Percentiles rank a stretch among this genome's conserved stretches.
Conservation (phyloP, 1,139 yeast genomes). For the Chernovozyma sophiae-reginae region DNA sequence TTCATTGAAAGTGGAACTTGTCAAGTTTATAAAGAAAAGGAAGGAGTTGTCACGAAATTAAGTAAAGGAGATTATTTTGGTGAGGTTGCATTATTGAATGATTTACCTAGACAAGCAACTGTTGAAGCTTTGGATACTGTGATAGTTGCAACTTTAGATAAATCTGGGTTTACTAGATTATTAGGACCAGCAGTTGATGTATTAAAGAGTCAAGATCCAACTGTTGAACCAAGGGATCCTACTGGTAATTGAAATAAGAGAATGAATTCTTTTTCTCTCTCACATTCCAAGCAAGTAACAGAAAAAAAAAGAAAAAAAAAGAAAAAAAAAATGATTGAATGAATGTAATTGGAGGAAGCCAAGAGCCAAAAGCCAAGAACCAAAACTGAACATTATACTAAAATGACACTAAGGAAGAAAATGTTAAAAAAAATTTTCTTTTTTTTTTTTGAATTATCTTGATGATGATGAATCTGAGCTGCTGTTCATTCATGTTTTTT, state of each 20-base stretch:
- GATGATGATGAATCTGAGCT: no score
- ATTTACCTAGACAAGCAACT: conserved; percentile 92
- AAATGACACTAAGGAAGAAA: no score
- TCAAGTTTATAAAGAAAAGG: conserved; percentile 53
- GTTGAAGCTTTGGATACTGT: conserved; percentile 73
- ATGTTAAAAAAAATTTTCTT: no score
- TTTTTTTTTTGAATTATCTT: no score
- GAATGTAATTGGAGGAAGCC: no score
- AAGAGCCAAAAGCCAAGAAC: no score
- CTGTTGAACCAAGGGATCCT: conserved; percentile 18
- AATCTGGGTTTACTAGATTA: conserved; percentile 88
- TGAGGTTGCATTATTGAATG: conserved; percentile 88
- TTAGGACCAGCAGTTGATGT: conserved; percentile 88
- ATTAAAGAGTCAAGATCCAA: conserved; percentile 79
- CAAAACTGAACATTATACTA: no score
- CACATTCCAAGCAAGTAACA: neutral
- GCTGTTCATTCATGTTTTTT: no score
- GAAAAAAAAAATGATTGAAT: no score
- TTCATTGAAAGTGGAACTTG: conserved; percentile 87
- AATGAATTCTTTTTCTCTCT: neutral
- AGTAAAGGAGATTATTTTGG: conserved; percentile 92
- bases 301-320: no score
- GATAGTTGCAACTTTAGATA: conserved; percentile 86
- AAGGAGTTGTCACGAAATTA: conserved; percentile 59
- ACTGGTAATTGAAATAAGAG: neutral